phyloP scores from a whole-genome alignment of 176 grass and related monocot genomes.

The Guadua angustifolia region DNA sequence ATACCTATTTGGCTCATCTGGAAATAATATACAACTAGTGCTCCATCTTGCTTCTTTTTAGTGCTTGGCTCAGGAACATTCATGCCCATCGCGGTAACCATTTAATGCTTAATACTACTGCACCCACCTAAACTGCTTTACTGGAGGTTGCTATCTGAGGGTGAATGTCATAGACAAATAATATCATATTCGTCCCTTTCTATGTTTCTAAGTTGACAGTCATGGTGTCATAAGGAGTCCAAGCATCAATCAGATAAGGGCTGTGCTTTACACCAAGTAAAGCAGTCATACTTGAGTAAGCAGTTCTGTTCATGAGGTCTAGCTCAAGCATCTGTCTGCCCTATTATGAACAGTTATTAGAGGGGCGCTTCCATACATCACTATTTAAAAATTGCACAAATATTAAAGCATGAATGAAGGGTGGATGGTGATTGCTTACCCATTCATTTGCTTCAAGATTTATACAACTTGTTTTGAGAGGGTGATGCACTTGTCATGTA shows the following conservation, averaged over 20 bases:
- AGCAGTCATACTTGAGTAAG: background rate
- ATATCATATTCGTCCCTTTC: background rate
- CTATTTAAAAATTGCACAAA: too few species aligned
- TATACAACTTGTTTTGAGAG: too few species aligned
- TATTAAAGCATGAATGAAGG: too few species aligned
- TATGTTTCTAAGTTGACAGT: background rate
- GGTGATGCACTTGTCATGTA: background rate
- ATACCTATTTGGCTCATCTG: background rate
- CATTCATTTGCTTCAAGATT: too few species aligned
- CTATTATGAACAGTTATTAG: background rate
- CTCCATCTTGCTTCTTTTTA: constrained; percentile 2
- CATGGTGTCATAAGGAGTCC: background rate
- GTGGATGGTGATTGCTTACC: too few species aligned
- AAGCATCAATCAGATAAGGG: background rate
- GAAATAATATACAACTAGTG: constrained; percentile 2
- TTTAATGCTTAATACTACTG: background rate
- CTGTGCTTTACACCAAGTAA: background rate
- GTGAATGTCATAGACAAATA: background rate
- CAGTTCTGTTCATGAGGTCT: background rate
- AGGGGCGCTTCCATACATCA: too few species aligned
- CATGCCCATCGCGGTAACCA: too few species aligned
- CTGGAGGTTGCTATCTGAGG: background rate
- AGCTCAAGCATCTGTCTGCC: background rate
- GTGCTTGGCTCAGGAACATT: background rate
- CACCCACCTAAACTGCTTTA: background rate